These are phyloP conservation scores for Allium cepa DNA, from an alignment of 106 monocot species.

Conservation along the genomic window DNA sequence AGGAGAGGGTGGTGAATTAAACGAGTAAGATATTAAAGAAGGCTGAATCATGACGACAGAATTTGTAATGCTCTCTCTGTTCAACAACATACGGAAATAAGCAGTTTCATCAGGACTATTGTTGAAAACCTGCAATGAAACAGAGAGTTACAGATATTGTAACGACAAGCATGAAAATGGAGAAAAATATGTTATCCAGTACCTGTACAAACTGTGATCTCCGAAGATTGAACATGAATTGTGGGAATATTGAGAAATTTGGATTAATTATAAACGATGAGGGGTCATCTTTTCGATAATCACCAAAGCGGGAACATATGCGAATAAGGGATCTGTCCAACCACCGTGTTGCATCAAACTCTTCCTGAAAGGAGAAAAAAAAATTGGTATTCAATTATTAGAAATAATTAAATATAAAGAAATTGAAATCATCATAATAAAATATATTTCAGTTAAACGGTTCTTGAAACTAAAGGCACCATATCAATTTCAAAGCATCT, in stretches of 20 bases:
- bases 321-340: conserved; percentile 92
- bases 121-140: conserved; percentile 81
- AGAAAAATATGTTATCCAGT: neutral
- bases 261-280: conserved; percentile 80
- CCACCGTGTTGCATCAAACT: conserved; percentile 96
- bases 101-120: conserved; percentile 99
- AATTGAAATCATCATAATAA: neutral
- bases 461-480: neutral
- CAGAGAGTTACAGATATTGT: neutral
- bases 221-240: conserved; percentile 95
- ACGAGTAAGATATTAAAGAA: conserved; percentile 79
- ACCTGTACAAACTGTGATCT: conserved; percentile 99
- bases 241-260: conserved; percentile 91
- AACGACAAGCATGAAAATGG: neutral
- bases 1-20: conserved; percentile 73
- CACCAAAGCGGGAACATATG: conserved; percentile 91
- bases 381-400: neutral
- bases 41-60: conserved; percentile 98
- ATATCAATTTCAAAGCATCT: too few species aligned
- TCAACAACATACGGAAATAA: conserved; percentile 93
- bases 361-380: conserved; percentile 54
- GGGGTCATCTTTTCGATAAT: conserved; percentile 98
- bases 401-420: conserved; percentile 3
- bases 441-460: neutral
- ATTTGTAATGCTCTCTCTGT: conserved; percentile 83